Evolutionary conservation across 768 basidiomycete species (phyloP).

Genomic region (Termitomyces sp.): DNA sequence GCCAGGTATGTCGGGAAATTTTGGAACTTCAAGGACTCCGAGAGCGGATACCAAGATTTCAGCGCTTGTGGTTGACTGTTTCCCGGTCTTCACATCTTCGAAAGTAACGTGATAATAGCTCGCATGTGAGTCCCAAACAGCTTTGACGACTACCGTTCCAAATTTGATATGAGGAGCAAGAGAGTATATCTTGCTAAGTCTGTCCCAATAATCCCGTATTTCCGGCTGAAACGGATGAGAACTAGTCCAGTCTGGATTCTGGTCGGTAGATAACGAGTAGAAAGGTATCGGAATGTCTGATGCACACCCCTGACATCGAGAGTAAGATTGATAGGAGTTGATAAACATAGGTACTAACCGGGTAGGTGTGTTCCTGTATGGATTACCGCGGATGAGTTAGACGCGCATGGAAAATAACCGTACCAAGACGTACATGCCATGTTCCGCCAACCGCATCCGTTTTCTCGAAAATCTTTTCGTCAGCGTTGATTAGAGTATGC

Average conservation of each 20-base stretch:
- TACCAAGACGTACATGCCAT: constrained; percentile 37
- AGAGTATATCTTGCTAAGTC: constrained; percentile 32
- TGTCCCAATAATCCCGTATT: constrained; percentile 33
- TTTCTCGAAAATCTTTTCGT: constrained; percentile 41
- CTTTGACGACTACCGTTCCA: constrained; percentile 37
- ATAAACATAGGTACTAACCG: constrained; percentile 15
- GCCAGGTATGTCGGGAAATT: constrained; percentile 27
- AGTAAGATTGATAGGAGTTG: neutral
- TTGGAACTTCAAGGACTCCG: constrained; percentile 43
- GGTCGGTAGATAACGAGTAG: constrained; percentile 36
- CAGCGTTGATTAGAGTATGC: neutral
- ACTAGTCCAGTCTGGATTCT: constrained; percentile 35
- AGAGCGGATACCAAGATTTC: constrained; percentile 47
- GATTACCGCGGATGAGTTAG: neutral
- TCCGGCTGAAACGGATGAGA: constrained; percentile 35
- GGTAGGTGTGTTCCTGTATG: constrained; percentile 31
- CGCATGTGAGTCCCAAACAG: constrained; percentile 34
- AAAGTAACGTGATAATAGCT: constrained; percentile 33
- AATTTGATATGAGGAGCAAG: constrained; percentile 36
- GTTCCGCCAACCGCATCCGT: constrained; percentile 41
- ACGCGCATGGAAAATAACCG: neutral
- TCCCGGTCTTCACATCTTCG: constrained; percentile 27
- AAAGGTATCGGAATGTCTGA: constrained; percentile 32
- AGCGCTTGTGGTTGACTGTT: constrained; percentile 24
- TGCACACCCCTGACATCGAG: constrained; percentile 29